Evolutionary conservation across 768 basidiomycete genomes (phyloP).

Genomic region (Leccinum boreale): DNA sequence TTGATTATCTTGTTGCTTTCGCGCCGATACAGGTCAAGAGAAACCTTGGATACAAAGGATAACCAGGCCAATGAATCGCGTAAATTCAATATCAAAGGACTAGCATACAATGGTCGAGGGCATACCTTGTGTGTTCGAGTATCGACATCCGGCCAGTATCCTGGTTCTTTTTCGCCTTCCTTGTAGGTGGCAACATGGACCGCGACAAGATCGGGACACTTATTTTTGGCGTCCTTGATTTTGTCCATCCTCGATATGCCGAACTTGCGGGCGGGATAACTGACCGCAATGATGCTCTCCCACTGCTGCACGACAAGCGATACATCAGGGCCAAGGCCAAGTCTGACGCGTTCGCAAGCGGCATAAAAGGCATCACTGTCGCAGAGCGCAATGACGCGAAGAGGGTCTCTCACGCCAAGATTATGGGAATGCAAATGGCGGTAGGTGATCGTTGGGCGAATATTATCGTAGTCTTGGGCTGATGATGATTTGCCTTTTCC

Average conservation of each 20-base stretch:
- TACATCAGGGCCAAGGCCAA: conserved; percentile 55
- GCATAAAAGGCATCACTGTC: conserved; percentile 87
- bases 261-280: conserved; percentile 89
- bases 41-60: conserved; percentile 56
- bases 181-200: conserved; percentile 96
- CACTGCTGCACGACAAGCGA: conserved; percentile 88
- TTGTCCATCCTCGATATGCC: conserved; percentile 93
- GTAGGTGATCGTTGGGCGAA: conserved; percentile 71
- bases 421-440: conserved; percentile 69
- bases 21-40: conserved; percentile 86
- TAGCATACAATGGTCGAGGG: not conserved
- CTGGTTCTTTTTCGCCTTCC: conserved; percentile 82
- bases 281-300: conserved; percentile 89
- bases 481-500: conserved; percentile 50
- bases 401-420: conserved; percentile 68
- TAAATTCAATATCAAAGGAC: not conserved
- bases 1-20: conserved; percentile 87
- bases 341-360: conserved; percentile 82
- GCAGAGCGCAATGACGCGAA: conserved; percentile 85
- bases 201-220: conserved; percentile 79
- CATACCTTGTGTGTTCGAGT: conserved; percentile 87
- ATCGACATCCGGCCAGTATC: conserved; percentile 90
- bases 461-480: conserved; percentile 52
- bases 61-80: not conserved
- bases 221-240: conserved; percentile 75